Conservation (phyloP, 768 basidiomycete species). For the Hypholoma fasciculare region DNA sequence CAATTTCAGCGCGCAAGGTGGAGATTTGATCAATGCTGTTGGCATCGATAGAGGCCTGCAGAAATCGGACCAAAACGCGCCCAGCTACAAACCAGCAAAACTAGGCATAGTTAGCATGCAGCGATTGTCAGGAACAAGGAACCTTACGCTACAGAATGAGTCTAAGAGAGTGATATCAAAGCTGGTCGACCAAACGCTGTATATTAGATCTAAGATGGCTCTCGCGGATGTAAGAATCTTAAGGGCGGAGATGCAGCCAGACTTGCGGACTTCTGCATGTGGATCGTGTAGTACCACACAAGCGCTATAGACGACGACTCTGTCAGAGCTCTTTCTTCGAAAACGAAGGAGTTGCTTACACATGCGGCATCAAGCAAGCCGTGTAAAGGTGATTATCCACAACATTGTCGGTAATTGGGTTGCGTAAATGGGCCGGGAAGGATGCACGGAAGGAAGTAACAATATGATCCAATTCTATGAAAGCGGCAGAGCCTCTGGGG, state of each 20-base stretch:
- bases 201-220: constrained; percentile 65
- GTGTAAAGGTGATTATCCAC: constrained; percentile 62
- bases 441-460: constrained; percentile 58
- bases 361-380: constrained; percentile 42
- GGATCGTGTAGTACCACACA: constrained; percentile 76
- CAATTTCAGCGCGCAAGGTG: constrained; percentile 61
- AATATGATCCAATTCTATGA: constrained; percentile 60
- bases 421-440: constrained; percentile 54
- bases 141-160: constrained; percentile 63
- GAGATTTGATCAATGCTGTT: constrained; percentile 57
- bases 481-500: constrained; percentile 59
- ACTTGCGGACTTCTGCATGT: constrained; percentile 59
- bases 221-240: constrained; percentile 69
- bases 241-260: constrained; percentile 66
- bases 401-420: constrained; percentile 54
- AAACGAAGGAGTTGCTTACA: constrained; percentile 24
- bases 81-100: constrained; percentile 73
- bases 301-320: constrained; percentile 40
- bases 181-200: constrained; percentile 66
- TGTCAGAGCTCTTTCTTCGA: background rate
- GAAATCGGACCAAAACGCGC: constrained; percentile 64
- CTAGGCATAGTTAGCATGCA: constrained; percentile 26
- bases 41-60: constrained; percentile 61
- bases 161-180: constrained; percentile 72
- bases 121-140: background rate